Evolutionary conservation across 1,139 yeast genomes (phyloP), one percentile per base, ranked within the genome.

Genomic region (Entelexis sorbosivorans): DNA sequence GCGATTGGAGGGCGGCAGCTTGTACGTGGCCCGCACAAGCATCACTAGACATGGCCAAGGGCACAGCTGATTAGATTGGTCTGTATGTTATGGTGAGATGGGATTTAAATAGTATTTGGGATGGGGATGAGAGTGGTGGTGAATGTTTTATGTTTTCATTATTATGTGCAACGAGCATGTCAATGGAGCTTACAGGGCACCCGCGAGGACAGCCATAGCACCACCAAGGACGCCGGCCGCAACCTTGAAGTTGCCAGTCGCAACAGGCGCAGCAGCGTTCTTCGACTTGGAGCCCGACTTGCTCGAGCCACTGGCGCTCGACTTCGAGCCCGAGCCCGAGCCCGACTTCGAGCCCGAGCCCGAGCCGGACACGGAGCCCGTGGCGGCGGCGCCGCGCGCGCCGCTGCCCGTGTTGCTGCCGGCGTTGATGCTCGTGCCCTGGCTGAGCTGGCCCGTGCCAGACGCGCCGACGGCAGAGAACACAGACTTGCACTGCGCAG

Each of bases 401-500:
- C 60, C 58, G 19, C 10, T n/a, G 39, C 55, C 57, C 47, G 55
- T 54, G 24, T 53, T 58, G 34, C 63, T 57, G 44, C 50, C 57
- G 24, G 56, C 40, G 38, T 58, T 50, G 35, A 59, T 53, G 16
- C 56, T 33, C 20, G 57, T 54, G 42, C 57, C 61, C 44, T 52
- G 40, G 44, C 60, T 42, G 42, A 61, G 42, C 13, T 50, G 3
- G 36, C 64, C 64, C n/a, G 63, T 55, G 51, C 63, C 64, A 9
- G 54, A 31, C 10, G 53, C 7, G 45, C 64, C 64, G 26, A 60
- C 64, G 46, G 57, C 48, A 19, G 60, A 60, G 52, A 72, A 59
- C 52, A 65, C 67, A 29, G 70, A 63, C 35, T 40, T 24, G 68
- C 78, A 62, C 69, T 80, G 72, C 47, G 78, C 71, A 44, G 78